Percentiles rank a stretch among this genome's conserved stretches.
These are phyloP conservation scores for Calocybe gangraenosa DNA, from an alignment of 768 basidiomycete species.

Conservation along the genomic window DNA sequence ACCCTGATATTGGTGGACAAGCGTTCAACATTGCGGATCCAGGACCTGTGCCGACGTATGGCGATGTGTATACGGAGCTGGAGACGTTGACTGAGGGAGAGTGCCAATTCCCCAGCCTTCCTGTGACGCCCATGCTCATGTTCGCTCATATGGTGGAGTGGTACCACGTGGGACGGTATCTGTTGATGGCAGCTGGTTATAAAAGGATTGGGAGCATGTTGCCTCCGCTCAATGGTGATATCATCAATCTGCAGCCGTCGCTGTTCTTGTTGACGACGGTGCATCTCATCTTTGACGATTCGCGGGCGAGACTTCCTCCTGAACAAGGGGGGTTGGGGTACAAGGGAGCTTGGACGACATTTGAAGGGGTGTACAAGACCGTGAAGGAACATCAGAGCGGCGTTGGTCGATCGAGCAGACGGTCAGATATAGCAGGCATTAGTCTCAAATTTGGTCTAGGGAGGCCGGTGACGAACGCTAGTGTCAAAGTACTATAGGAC, in stretches of 20 bases:
- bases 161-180: slow-evolving; percentile 45
- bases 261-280: slow-evolving; percentile 49
- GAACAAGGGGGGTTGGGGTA: slow-evolving; percentile 63
- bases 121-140: slow-evolving; percentile 62
- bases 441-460: slow-evolving; percentile 35
- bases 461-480: slow-evolving; percentile 22
- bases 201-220: slow-evolving; percentile 31
- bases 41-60: slow-evolving; percentile 56
- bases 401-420: slow-evolving; percentile 30
- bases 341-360: slow-evolving; percentile 50
- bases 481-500: slow-evolving; percentile 23
- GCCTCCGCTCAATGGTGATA: slow-evolving; percentile 42
- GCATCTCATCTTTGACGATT: slow-evolving; percentile 62
- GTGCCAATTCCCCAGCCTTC: slow-evolving; percentile 49
- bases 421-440: slow-evolving; percentile 41
- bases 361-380: slow-evolving; percentile 56
- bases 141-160: slow-evolving; percentile 56
- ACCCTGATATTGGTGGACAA: slow-evolving; percentile 71
- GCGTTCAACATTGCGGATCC: slow-evolving; percentile 65
- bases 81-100: slow-evolving; percentile 54
- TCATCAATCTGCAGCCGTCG: slow-evolving; percentile 56
- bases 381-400: slow-evolving; percentile 42
- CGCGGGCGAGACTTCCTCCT: slow-evolving; percentile 53
- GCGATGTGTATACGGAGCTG: slow-evolving; percentile 57
- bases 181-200: slow-evolving; percentile 29